Conservation (phyloP, 1,284 basidiomycete species). For the Microbotryomycetes sp. region DNA sequence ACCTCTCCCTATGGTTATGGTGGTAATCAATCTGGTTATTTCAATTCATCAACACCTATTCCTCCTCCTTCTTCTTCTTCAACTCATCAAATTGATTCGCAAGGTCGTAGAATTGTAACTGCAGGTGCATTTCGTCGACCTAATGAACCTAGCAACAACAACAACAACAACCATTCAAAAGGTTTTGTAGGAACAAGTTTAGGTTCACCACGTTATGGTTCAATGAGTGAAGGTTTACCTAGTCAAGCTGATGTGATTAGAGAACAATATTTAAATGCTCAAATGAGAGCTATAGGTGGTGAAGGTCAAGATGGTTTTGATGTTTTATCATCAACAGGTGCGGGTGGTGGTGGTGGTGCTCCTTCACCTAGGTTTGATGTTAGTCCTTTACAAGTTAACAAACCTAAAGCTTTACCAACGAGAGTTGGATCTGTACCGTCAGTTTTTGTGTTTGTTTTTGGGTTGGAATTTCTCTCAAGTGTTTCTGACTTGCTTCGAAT, state of each 20-base stretch:
- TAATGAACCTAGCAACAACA: background rate
- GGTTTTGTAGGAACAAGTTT: background rate
- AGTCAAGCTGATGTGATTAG: constrained; percentile 4
- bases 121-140: background rate
- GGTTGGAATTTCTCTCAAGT: background rate
- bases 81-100: background rate
- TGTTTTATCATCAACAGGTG: background rate
- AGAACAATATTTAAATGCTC: constrained; percentile 2
- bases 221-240: background rate
- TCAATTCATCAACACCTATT: too few species aligned
- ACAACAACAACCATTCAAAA: background rate
- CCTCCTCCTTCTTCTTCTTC: too few species aligned
- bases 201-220: background rate
- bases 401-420: background rate
- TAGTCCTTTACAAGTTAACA: constrained; percentile 18
- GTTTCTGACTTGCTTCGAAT: background rate
- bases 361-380: constrained; percentile 2
- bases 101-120: background rate
- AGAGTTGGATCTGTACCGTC: constrained; percentile 15
- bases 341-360: background rate
- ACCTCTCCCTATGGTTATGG: too few species aligned
- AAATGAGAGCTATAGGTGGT: background rate
- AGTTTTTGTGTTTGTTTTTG: background rate
- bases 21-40: background rate
- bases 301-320: background rate